Percentiles rank a stretch among this genome's conserved stretches.
Conservation (phyloP, 1,139 yeast species). For the Meyerozyma smithsonii region DNA sequence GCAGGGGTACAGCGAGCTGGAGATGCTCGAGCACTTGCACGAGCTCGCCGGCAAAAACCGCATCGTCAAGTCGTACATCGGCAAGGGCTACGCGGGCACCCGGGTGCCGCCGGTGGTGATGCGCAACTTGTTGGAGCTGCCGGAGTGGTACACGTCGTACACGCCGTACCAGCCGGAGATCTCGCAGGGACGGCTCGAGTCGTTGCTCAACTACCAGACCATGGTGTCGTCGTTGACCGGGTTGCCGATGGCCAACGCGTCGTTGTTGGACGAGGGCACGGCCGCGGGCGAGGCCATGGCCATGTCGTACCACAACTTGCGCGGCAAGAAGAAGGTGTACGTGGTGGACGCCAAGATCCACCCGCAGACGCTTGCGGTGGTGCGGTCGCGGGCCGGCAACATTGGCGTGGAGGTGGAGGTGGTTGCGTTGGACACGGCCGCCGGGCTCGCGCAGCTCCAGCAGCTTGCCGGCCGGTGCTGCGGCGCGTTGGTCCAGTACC, state of each 20-base stretch:
- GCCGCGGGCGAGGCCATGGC: constrained; percentile 99
- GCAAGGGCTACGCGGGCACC: constrained; percentile 94
- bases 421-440: constrained; percentile 48
- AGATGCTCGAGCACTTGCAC: constrained; percentile 67
- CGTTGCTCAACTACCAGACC: constrained; percentile 87
- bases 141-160: constrained; percentile 98
- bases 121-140: constrained; percentile 85
- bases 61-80: constrained; percentile 70
- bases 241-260: constrained; percentile 87
- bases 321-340: constrained; percentile 63
- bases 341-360: constrained; percentile 76
- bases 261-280: constrained; percentile 91
- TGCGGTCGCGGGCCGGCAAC: constrained; percentile 74
- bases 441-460: constrained; percentile 41
- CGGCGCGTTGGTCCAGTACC: constrained; percentile 89
- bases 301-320: constrained; percentile 63
- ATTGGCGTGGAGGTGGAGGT: constrained; percentile 62
- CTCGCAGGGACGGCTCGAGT: constrained; percentile 92
- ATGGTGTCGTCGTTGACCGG: constrained; percentile 87
- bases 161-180: constrained; percentile 99
- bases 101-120: constrained; percentile 87
- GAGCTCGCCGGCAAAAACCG: constrained; percentile 72
- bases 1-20: constrained; percentile 74
- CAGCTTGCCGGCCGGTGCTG: constrained; percentile 43
- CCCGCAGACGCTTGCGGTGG: constrained; percentile 80